phyloP scores from a whole-genome alignment of 345 rosid genomes.

The Kandelia obovata region DNA sequence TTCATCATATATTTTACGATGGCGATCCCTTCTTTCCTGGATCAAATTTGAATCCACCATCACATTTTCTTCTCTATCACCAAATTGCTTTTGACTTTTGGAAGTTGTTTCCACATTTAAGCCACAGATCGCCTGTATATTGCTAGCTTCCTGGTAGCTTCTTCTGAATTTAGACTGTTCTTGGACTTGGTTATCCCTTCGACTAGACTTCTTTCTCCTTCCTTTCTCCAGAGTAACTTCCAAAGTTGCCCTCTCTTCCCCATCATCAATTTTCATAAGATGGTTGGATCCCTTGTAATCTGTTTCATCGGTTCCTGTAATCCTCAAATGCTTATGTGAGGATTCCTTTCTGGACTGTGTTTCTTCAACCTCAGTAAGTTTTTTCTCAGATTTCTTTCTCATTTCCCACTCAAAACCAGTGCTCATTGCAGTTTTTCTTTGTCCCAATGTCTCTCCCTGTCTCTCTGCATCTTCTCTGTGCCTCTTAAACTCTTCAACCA shows the following conservation, averaged over 20 bases:
- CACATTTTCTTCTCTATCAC: slow-evolving; percentile 37
- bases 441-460: slow-evolving; percentile 22
- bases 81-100: slow-evolving; percentile 35
- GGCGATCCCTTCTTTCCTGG: slow-evolving; percentile 17
- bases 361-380: slow-evolving; percentile 47
- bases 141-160: slow-evolving; percentile 36
- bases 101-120: slow-evolving; percentile 36
- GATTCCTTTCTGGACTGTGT: slow-evolving; percentile 38
- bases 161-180: slow-evolving; percentile 35
- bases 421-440: slow-evolving; percentile 23
- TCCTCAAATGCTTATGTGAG: slow-evolving; percentile 30
- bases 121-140: slow-evolving; percentile 38
- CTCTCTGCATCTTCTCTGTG: slow-evolving; percentile 11
- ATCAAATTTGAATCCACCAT: slow-evolving; percentile 15
- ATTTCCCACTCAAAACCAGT: slow-evolving; percentile 44
- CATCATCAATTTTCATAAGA: slow-evolving; percentile 28
- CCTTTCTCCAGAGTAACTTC: slow-evolving; percentile 33
- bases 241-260: slow-evolving; percentile 31
- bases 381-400: slow-evolving; percentile 71
- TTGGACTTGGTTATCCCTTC: slow-evolving; percentile 22
- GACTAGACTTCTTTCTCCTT: slow-evolving; percentile 35
- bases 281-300: slow-evolving; percentile 34
- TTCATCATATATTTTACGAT: slow-evolving; percentile 11
- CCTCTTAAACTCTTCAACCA: slow-evolving; percentile 21
- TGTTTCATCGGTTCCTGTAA: slow-evolving; percentile 27